phyloP scores from a whole-genome alignment of 176 grass and related monocot genomes.

The Neostapfia colusana region DNA sequence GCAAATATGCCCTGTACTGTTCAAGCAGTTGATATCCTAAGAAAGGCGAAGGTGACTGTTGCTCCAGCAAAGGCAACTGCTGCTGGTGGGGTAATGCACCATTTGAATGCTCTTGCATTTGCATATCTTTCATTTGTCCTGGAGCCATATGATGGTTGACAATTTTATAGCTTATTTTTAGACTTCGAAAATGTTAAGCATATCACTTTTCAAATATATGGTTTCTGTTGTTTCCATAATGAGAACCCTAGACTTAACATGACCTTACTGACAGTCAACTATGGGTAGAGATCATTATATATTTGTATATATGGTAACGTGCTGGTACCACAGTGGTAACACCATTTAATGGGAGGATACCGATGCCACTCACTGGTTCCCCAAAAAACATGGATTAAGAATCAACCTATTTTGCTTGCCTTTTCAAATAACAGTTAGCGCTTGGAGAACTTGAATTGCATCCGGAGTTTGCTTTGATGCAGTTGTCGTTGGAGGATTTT shows the following conservation, averaged over 20 bases:
- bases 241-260: neutral
- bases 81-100: conserved; percentile 93
- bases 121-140: conserved; percentile 24
- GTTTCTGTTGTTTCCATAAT: neutral
- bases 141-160: conserved; percentile 10
- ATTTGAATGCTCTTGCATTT: conserved; percentile 32
- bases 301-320: neutral
- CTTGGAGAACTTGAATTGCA: conserved; percentile 94
- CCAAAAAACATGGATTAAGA: neutral
- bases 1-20: conserved; percentile 90
- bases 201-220: neutral
- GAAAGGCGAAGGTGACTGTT: conserved; percentile 85
- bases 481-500: conserved; percentile 88
- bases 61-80: conserved; percentile 92
- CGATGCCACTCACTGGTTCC: neutral
- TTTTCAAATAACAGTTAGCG: conserved; percentile 66
- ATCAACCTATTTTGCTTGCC: conserved; percentile 7
- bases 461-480: conserved; percentile 90
- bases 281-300: conserved; percentile 9
- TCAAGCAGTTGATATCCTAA: conserved; percentile 90
- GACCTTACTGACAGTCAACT: neutral
- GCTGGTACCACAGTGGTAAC: neutral
- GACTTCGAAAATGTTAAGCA: neutral
- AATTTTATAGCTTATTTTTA: conserved; percentile 23
- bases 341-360: neutral